A percentile compares a stretch with the other conserved stretches of the same genome.
Evolutionary conservation across 345 rosid species (phyloP).

Genomic region (Eucalyptus urophylla): DNA sequence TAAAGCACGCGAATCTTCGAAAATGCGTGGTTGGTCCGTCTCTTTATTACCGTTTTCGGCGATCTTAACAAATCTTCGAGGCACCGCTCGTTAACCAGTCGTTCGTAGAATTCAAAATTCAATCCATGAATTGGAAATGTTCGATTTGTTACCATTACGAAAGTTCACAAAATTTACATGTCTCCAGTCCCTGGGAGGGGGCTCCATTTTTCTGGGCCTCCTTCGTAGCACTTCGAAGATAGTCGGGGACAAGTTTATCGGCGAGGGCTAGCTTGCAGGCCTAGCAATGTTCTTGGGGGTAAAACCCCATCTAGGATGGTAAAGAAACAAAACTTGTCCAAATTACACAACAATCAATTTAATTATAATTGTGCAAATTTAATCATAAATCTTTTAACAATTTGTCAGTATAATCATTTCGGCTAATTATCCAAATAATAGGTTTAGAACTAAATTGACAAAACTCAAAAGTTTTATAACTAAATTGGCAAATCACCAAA

Average conservation of each 20-base stretch:
- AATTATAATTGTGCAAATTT: neutral
- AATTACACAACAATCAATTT: accelerated
- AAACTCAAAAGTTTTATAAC: neutral
- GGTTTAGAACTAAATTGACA: accelerated
- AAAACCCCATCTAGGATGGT: neutral
- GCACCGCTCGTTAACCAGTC: neutral
- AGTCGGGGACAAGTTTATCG: too few relatives aligned
- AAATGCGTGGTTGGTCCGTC: neutral
- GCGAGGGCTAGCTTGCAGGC: accelerated
- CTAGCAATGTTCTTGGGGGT: neutral
- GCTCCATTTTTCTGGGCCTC: neutral
- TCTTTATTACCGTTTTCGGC: neutral
- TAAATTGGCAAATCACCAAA: neutral
- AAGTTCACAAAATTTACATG: accelerated
- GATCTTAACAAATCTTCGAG: neutral
- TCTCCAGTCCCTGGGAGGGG: neutral
- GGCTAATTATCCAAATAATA: accelerated
- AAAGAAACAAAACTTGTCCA: accelerated
- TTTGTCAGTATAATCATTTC: neutral
- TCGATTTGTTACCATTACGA: accelerated
- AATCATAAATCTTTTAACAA: accelerated
- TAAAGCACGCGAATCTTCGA: neutral
- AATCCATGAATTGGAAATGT: neutral
- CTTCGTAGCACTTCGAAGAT: neutral
- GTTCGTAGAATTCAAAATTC: neutral